A percentile compares a stretch with the other conserved stretches of the same genome.
Evolutionary conservation across 1,284 basidiomycete genomes (phyloP).

Genomic region (Meripilus lineatus): DNA sequence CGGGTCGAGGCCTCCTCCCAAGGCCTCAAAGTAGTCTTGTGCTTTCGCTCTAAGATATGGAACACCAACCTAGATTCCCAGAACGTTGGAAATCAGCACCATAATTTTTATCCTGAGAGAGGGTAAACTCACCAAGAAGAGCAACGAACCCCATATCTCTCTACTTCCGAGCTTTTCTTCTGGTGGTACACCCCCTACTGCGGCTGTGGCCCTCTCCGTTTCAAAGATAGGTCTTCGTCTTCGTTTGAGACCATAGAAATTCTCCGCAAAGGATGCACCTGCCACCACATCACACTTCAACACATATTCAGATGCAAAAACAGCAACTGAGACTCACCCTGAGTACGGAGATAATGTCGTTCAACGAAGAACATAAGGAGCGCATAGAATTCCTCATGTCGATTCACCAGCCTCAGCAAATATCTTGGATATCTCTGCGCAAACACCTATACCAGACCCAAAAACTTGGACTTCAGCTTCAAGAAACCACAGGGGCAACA

Average conservation of each 20-base stretch:
- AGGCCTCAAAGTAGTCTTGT: conserved; percentile 85
- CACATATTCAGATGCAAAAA: background rate
- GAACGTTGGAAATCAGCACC: background rate
- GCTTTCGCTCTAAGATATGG: conserved; percentile 89
- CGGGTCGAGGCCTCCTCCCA: conserved; percentile 76
- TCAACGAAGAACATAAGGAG: conserved; percentile 87
- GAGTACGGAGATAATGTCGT: conserved; percentile 81
- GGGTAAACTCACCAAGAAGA: conserved; percentile 60
- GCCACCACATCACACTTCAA: background rate
- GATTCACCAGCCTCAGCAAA: conserved; percentile 86
- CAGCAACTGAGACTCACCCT: conserved; percentile 48
- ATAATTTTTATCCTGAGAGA: no score
- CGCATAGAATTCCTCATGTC: conserved; percentile 96
- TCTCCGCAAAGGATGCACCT: conserved; percentile 90
- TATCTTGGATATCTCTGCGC: conserved; percentile 95
- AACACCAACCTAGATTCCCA: conserved; percentile 63
- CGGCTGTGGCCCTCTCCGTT: conserved; percentile 58
- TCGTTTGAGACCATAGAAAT: conserved; percentile 88
- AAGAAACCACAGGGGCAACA: background rate
- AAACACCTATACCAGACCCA: conserved; percentile 64
- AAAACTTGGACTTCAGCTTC: no score
- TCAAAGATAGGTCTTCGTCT: conserved; percentile 68
- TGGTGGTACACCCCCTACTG: conserved; percentile 57
- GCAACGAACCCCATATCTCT: conserved; percentile 71
- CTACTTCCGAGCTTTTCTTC: conserved; percentile 58